Evolutionary conservation across 768 basidiomycete species (phyloP).

Genomic region (Suillus discolor): DNA sequence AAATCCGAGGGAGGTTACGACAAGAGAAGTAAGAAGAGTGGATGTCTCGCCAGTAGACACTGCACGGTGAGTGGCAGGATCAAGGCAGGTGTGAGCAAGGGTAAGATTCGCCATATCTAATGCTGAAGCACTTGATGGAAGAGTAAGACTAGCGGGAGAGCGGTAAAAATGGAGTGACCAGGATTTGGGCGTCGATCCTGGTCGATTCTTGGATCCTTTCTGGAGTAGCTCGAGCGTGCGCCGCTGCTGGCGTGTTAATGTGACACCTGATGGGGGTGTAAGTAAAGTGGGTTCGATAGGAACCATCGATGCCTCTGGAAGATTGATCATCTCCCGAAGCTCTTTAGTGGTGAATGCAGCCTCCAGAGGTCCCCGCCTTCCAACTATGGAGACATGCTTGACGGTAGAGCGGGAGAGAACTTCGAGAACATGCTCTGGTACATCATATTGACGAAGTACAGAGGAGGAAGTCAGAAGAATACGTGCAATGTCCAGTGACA

Average conservation of each 20-base stretch:
- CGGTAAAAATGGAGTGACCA: conserved; percentile 87
- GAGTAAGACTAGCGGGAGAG: conserved; percentile 55
- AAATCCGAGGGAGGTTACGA: conserved; percentile 90
- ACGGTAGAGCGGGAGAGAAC: conserved; percentile 65
- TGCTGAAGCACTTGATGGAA: conserved; percentile 23
- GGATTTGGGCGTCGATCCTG: conserved; percentile 57
- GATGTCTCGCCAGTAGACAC: conserved; percentile 59
- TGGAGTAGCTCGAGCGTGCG: conserved; percentile 66
- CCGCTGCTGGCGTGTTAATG: conserved; percentile 63
- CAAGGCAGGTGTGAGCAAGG: conserved; percentile 62
- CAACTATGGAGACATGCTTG: conserved; percentile 80
- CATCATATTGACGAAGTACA: conserved; percentile 69
- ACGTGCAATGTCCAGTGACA: conserved; percentile 89
- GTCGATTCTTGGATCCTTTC: conserved; percentile 57
- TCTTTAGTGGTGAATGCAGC: conserved; percentile 94
- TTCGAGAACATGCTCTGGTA: conserved; percentile 74
- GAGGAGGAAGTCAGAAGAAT: conserved; percentile 78
- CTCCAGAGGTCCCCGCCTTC: conserved; percentile 83
- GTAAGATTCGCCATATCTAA: conserved; percentile 43
- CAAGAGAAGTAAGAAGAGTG: conserved; percentile 65
- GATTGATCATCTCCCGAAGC: conserved; percentile 75
- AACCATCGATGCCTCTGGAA: conserved; percentile 67
- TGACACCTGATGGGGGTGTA: conserved; percentile 31
- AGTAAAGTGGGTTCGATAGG: conserved; percentile 57
- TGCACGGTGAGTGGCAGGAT: conserved; percentile 48